A percentile compares a stretch with the other conserved stretches of the same genome.
Conservation (phyloP, 768 basidiomycete species). For the Candolleomyces efflorescens region DNA sequence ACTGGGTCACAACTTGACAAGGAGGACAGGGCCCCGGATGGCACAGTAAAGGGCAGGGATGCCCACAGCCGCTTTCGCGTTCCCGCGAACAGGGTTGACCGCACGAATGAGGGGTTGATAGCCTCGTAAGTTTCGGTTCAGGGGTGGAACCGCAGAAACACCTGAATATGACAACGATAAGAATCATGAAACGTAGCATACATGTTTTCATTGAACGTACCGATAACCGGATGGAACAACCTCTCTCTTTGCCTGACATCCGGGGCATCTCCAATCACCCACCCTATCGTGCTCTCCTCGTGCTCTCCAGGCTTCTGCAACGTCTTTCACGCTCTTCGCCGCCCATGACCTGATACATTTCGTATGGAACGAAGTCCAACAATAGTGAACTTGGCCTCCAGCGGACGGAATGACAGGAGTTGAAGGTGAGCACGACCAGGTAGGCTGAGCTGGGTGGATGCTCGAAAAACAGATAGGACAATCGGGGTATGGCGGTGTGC, state of each 20-base stretch:
- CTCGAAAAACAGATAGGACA: conserved; percentile 82
- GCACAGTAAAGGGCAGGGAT: conserved; percentile 80
- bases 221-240: conserved; percentile 61
- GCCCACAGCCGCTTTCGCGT: conserved; percentile 59
- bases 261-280: conserved; percentile 92
- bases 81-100: conserved; percentile 61
- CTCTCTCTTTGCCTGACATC: conserved; percentile 80
- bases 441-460: conserved; percentile 73
- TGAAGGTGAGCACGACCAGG: conserved; percentile 83
- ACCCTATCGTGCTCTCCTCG: conserved; percentile 56
- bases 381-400: conserved; percentile 52
- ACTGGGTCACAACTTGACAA: conserved; percentile 73
- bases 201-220: conserved; percentile 32
- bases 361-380: conserved; percentile 90
- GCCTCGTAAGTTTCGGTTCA: conserved; percentile 68
- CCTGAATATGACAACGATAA: conserved; percentile 35
- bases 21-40: conserved; percentile 98
- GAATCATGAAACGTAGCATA: not conserved
- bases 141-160: conserved; percentile 80
- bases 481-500: conserved; percentile 69
- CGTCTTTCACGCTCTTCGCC: conserved; percentile 68
- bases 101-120: conserved; percentile 76
- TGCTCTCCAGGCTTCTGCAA: conserved; percentile 67
- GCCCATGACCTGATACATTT: conserved; percentile 91
- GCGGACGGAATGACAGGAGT: conserved; percentile 36